Conservation (phyloP, 345 rosid genomes). For the Populus davidiana region DNA sequence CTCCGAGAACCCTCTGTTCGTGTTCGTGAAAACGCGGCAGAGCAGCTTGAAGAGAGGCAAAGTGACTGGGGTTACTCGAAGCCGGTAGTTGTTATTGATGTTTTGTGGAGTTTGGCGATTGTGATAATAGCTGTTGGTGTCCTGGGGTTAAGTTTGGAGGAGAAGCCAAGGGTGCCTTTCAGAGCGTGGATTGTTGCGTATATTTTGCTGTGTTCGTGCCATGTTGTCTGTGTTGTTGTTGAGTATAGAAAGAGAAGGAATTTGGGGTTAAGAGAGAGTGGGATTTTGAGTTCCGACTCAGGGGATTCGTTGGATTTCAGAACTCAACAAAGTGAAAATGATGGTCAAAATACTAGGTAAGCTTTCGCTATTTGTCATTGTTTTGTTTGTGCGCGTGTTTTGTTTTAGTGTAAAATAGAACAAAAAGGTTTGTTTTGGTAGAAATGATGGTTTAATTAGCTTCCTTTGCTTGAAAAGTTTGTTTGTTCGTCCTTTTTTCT, state of each 20-base stretch:
- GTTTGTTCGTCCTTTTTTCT: too few species aligned
- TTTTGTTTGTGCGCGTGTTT: not conserved
- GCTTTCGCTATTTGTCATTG: not conserved
- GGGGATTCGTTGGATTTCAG: slow-evolving; percentile 33
- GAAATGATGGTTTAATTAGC: too few species aligned
- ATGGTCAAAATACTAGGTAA: slow-evolving; percentile 44
- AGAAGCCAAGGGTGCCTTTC: slow-evolving; percentile 59
- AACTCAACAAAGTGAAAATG: slow-evolving; percentile 27
- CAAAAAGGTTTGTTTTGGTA: not conserved
- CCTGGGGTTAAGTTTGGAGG: slow-evolving; percentile 46
- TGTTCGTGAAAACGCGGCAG: slow-evolving; percentile 82
- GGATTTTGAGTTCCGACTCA: slow-evolving; percentile 22
- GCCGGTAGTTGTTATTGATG: slow-evolving; percentile 64
- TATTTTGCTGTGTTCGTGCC: slow-evolving; percentile 60
- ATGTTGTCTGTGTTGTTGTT: slow-evolving; percentile 51
- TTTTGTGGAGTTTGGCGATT: slow-evolving; percentile 65
- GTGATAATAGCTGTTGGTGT: slow-evolving; percentile 46
- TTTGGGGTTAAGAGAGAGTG: slow-evolving; percentile 10
- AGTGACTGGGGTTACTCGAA: slow-evolving; percentile 76
- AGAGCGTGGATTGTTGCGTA: slow-evolving; percentile 77
- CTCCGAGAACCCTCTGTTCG: slow-evolving; percentile 72
- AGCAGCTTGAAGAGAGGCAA: slow-evolving; percentile 84
- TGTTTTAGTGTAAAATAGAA: not conserved
- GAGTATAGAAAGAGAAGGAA: slow-evolving; percentile 52
- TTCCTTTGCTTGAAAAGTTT: too few species aligned